These are phyloP conservation scores for Polytolypa hystricis DNA, from an alignment of 2,329 filamentous ascomycete species.

Conservation along the genomic window DNA sequence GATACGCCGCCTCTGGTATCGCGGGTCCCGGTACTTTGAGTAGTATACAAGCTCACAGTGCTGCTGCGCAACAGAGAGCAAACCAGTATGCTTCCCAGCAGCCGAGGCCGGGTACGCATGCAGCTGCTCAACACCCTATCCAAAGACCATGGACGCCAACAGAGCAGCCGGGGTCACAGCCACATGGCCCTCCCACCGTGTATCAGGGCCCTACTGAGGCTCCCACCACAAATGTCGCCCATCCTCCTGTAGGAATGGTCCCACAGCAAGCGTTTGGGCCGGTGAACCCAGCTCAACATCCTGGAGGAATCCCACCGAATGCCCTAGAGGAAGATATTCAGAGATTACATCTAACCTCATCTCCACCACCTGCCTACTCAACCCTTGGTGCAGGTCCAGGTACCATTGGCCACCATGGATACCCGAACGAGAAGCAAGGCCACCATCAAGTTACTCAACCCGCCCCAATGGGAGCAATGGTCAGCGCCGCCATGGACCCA, in stretches of 20 bases:
- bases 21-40: constrained; percentile 74
- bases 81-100: constrained; percentile 60
- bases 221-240: constrained; percentile 18
- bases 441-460: constrained; percentile 12
- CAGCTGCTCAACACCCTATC: constrained; percentile 23
- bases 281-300: constrained; percentile 16
- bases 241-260: constrained; percentile 22
- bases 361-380: constrained; percentile 91
- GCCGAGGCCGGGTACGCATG: constrained; percentile 20
- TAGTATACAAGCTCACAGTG: constrained; percentile 62
- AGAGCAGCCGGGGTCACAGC: constrained; percentile 72
- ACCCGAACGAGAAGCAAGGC: constrained; percentile 66
- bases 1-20: constrained; percentile 84
- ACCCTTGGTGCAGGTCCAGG: constrained; percentile 59
- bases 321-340: constrained; percentile 80
- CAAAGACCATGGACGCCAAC: constrained; percentile 86
- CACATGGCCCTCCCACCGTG: constrained; percentile 79
- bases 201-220: constrained; percentile 79
- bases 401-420: constrained; percentile 37
- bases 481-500: constrained; percentile 15
- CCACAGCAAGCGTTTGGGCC: constrained; percentile 24
- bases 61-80: constrained; percentile 67
- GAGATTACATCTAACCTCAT: constrained; percentile 66
- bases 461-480: constrained; percentile 13
- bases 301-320: constrained; percentile 45